Base-by-base conservation (phyloP, 495 filamentous ascomycete species). In the Daldinia decipiens region DNA sequence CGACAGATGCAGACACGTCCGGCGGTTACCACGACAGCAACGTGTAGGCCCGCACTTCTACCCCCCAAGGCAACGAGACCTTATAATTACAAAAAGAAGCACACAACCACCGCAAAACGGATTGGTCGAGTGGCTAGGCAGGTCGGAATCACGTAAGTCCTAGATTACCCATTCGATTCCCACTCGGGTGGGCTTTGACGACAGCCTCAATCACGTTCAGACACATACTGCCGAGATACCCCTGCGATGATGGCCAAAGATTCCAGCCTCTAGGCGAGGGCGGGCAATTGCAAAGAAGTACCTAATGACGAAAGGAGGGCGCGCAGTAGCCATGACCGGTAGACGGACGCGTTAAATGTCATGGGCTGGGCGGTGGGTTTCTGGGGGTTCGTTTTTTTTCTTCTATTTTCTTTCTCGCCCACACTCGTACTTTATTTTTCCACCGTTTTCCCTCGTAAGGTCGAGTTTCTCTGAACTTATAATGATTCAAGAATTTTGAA, bases 241-340 rank as follows among this genome's bases (percentile, higher is more conserved):
- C 40, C 40, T 45, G 40, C 40, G 17, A 21, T 6, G 40, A 45
- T 9, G 17, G 3, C 17, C 0, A 19, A 9, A 19, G 7, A 45
- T 17, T 21, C 40, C 40, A 11, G 17, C 3, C 40, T 21, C n/a
- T n/a, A n/a, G 21, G 40, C 17, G 40, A 45, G 40, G 40, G 0
- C 40, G 40, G 40, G 17, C 17, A 9, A 17, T 45, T 7, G 40
- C 40, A 19, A 45, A 45, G 4, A 45, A 45, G n/a, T 45, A 45
- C 40, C 40, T 3, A 1, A 45, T 6, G n/a, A 45, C 43, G 43
- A 47, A 47, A 47, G 19, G 1, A 47, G 43, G 43, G 43, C 43
- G 43, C 43, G 43, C 43, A 47, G 43, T 47, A 47, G 43, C 43
- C 19, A 21, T 21, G 17, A 24, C 43, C 43, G 43, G 43, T 47